phyloP scores from a whole-genome alignment of 1,284 basidiomycete genomes.

The Sporisorium iseilematis-ciliati region DNA sequence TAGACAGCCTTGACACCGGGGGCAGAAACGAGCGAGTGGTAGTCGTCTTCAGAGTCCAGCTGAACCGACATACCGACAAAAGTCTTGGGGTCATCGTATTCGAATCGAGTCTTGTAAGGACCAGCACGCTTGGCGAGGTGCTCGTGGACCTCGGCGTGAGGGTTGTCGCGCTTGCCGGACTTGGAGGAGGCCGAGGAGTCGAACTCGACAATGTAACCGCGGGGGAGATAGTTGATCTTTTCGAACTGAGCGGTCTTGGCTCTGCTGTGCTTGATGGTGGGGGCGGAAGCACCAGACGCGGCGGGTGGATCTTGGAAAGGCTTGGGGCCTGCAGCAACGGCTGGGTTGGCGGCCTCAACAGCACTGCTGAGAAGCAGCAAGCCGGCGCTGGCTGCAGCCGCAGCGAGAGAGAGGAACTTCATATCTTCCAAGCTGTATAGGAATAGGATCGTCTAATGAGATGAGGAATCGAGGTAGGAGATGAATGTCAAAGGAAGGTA shows the following conservation, averaged over 20 bases:
- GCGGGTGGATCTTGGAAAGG: slow-evolving; percentile 25
- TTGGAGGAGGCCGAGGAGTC: slow-evolving; percentile 23
- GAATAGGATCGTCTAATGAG: slow-evolving; percentile 9
- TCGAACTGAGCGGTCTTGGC: slow-evolving; percentile 37
- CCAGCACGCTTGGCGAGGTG: slow-evolving; percentile 49
- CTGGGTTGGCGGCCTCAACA: slow-evolving; percentile 27
- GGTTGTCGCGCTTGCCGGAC: slow-evolving; percentile 35
- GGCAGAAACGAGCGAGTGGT: slow-evolving; percentile 35
- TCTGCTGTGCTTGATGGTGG: slow-evolving; percentile 34
- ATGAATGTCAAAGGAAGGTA: background rate
- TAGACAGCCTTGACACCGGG: slow-evolving; percentile 51
- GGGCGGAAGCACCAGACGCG: slow-evolving; percentile 17
- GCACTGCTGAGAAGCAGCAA: slow-evolving; percentile 30
- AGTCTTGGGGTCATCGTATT: slow-evolving; percentile 48
- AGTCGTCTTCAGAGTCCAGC: slow-evolving; percentile 53
- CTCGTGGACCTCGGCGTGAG: slow-evolving; percentile 45
- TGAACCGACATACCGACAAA: slow-evolving; percentile 54
- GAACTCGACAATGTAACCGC: slow-evolving; percentile 51
- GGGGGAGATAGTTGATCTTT: slow-evolving; percentile 35
- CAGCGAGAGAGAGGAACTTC: slow-evolving; percentile 47
- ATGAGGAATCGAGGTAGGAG: background rate
- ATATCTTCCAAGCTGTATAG: slow-evolving; percentile 5
- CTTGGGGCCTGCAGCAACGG: slow-evolving; percentile 36
- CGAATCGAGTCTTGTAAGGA: slow-evolving; percentile 49
- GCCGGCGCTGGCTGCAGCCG: slow-evolving; percentile 36